A percentile compares a stretch with the other conserved stretches of the same genome.
Evolutionary conservation across 495 filamentous ascomycete species (phyloP).

Genomic region (Penicillium canescens): DNA sequence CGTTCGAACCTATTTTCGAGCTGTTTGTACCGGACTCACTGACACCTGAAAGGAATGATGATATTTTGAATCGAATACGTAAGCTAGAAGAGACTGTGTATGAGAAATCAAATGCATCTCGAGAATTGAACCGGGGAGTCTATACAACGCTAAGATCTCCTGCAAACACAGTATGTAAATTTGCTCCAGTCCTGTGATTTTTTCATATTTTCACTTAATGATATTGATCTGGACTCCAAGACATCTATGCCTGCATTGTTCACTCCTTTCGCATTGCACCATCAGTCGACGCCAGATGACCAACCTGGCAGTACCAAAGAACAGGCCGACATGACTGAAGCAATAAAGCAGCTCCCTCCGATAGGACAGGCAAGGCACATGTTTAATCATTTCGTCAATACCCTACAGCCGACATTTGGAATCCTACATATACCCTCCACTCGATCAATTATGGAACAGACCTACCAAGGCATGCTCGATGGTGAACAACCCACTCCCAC

Average conservation of each 20-base stretch:
- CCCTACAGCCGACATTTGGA: conserved; percentile 23
- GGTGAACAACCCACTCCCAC: conserved; percentile 13
- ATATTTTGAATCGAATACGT: conserved; percentile 15
- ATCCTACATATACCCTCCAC: conserved; percentile 31
- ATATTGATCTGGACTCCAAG: neutral
- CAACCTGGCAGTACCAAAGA: neutral
- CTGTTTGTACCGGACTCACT: neutral
- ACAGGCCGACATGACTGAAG: conserved; percentile 1
- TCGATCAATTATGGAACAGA: conserved; percentile 17
- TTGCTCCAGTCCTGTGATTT: neutral
- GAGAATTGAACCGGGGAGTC: neutral
- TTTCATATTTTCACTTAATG: neutral
- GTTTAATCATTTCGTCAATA: conserved; percentile 23
- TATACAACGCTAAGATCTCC: neutral
- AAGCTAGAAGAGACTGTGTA: conserved; percentile 14
- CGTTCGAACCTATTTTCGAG: neutral
- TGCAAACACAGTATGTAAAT: neutral
- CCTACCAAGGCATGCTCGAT: conserved; percentile 21
- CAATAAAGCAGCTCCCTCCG: conserved; percentile 21
- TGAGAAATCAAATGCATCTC: neutral
- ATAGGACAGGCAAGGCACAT: conserved; percentile 21
- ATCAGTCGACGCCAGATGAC: neutral
- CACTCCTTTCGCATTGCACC: neutral
- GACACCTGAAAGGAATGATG: neutral
- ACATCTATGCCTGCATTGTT: neutral